These are phyloP conservation scores for Carex sylvatica DNA, from an alignment of 202 grass and related monocot species.

Conservation along the genomic window DNA sequence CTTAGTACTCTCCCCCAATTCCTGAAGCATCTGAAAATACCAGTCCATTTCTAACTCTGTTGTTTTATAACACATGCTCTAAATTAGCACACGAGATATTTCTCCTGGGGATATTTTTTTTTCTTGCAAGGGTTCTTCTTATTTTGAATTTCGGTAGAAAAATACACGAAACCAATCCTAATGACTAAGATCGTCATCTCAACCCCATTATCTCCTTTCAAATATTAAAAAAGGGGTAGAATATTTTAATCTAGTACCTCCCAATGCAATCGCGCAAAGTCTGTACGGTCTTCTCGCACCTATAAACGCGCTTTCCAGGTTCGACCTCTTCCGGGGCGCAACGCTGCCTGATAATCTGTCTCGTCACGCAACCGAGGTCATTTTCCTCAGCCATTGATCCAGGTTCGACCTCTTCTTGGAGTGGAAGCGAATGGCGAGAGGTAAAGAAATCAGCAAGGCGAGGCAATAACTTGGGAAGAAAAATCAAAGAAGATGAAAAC, in stretches of 20 bases:
- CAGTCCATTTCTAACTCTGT: neutral
- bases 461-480: too few species aligned
- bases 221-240: neutral
- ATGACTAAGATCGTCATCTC: neutral
- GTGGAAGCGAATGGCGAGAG: neutral
- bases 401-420: neutral
- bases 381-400: neutral
- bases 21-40: neutral
- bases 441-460: neutral
- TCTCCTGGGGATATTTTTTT: neutral
- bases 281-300: slow-evolving; percentile 85
- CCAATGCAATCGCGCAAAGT: slow-evolving; percentile 67
- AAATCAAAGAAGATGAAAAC: too few species aligned
- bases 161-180: neutral
- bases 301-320: slow-evolving; percentile 69
- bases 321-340: slow-evolving; percentile 89
- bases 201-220: neutral
- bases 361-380: slow-evolving; percentile 37
- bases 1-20: neutral
- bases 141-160: neutral
- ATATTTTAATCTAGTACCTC: slow-evolving; percentile 31
- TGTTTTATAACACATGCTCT: neutral
- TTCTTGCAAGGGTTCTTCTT: neutral
- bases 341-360: slow-evolving; percentile 50
- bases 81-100: neutral